Percentiles rank a stretch among this genome's conserved stretches.
phyloP scores from a whole-genome alignment of 2,329 filamentous ascomycete genomes.

The Apiospora koreana region DNA sequence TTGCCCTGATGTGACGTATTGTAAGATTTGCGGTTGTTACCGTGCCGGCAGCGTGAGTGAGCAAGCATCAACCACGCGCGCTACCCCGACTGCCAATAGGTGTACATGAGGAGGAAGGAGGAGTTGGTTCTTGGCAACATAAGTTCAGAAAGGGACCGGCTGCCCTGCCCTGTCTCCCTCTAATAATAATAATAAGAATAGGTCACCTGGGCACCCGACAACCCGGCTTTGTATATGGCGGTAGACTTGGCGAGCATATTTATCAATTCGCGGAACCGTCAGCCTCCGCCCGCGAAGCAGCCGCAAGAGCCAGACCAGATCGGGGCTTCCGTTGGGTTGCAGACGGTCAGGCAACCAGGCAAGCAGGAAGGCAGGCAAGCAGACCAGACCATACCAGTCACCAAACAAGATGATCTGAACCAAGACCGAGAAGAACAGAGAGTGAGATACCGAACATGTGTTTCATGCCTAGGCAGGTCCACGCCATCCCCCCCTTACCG shows the following conservation, averaged over 20 bases:
- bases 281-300: conserved; percentile 2
- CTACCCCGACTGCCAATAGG: neutral
- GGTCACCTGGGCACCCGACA: neutral
- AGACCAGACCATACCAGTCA: no score
- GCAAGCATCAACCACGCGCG: neutral
- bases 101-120: neutral
- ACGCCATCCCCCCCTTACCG: neutral
- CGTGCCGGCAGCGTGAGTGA: neutral
- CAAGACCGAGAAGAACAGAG: no score
- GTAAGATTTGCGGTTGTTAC: neutral
- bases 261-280: neutral
- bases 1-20: neutral
- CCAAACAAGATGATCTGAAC: no score
- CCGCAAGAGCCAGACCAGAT: conserved; percentile 3
- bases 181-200: neutral
- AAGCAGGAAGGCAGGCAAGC: neutral
- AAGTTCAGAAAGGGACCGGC: neutral
- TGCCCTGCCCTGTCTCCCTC: no score
- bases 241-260: neutral
- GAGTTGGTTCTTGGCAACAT: neutral
- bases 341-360: neutral
- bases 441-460: neutral
- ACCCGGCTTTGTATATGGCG: neutral
- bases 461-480: neutral
- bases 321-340: neutral